Percentiles rank a stretch among this genome's conserved stretches.
These are phyloP conservation scores for Apiospora pterosperma DNA, from an alignment of 2,329 filamentous ascomycete species.

Conservation along the genomic window DNA sequence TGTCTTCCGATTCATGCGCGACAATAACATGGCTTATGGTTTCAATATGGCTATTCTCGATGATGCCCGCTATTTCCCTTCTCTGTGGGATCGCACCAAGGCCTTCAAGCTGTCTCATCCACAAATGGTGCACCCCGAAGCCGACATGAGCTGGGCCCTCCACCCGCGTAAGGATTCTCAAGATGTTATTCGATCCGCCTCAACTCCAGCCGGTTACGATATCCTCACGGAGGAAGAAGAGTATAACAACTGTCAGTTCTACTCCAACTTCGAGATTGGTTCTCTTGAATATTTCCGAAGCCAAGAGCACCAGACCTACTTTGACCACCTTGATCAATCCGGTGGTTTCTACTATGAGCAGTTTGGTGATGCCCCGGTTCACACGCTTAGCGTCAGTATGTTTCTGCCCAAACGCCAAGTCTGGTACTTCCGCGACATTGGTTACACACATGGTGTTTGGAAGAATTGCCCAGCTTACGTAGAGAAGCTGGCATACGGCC, in stretches of 20 bases:
- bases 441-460: slow-evolving; percentile 42
- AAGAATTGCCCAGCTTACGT: slow-evolving; percentile 32
- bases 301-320: slow-evolving; percentile 42
- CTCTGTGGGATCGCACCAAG: slow-evolving; percentile 42
- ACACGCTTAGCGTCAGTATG: slow-evolving; percentile 52
- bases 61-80: slow-evolving; percentile 38
- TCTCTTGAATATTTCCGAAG: slow-evolving; percentile 48
- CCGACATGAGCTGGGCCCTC: slow-evolving; percentile 47
- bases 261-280: slow-evolving; percentile 53
- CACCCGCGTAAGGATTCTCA: slow-evolving; percentile 21
- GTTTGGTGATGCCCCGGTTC: slow-evolving; percentile 46
- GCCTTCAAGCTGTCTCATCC: slow-evolving; percentile 42
- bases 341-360: slow-evolving; percentile 47
- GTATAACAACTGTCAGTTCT: slow-evolving; percentile 49
- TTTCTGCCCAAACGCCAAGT: slow-evolving; percentile 48
- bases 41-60: slow-evolving; percentile 51
- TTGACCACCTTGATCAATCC: slow-evolving; percentile 44
- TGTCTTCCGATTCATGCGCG: slow-evolving; percentile 81
- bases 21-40: slow-evolving; percentile 78
- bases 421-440: slow-evolving; percentile 47
- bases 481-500: slow-evolving; percentile 13
- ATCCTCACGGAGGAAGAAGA: slow-evolving; percentile 26
- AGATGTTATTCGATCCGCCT: slow-evolving; percentile 7
- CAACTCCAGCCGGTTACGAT: not conserved
- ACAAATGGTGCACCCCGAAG: slow-evolving; percentile 42